Percentiles rank a stretch among this genome's conserved stretches.
phyloP scores from a whole-genome alignment of 1,284 basidiomycete genomes.

The Sanghuangporus baumii region DNA sequence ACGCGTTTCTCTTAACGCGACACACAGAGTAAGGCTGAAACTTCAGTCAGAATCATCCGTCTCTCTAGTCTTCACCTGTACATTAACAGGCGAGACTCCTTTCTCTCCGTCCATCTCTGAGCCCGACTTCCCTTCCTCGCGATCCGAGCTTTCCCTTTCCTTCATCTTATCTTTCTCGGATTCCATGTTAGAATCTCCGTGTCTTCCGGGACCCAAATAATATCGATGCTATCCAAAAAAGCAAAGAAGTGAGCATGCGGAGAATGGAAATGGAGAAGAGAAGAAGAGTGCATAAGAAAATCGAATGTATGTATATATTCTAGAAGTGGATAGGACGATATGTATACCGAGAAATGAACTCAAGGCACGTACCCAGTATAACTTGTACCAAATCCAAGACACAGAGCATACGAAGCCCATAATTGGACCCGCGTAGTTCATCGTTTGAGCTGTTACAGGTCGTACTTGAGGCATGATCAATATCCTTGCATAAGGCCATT shows the following conservation, averaged over 20 bases:
- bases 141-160: background rate
- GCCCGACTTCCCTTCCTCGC: background rate
- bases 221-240: constrained; percentile 14
- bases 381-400: constrained; percentile 22
- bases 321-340: background rate
- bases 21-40: no score
- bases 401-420: constrained; percentile 19
- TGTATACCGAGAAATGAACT: background rate
- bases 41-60: background rate
- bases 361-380: constrained; percentile 18
- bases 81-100: background rate
- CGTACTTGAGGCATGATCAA: constrained; percentile 23
- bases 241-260: background rate
- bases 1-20: no score
- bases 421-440: constrained; percentile 24
- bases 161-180: background rate
- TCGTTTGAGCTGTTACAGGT: constrained; percentile 21
- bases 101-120: background rate
- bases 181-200: background rate
- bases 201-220: constrained; percentile 14
- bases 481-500: constrained; percentile 14
- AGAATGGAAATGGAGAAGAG: background rate
- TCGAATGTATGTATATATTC: background rate
- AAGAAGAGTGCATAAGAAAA: no score
- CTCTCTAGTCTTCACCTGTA: background rate